Conservation (phyloP, 225 moss, liverwort and hornwort genomes). For the Bryum argenteum region DNA sequence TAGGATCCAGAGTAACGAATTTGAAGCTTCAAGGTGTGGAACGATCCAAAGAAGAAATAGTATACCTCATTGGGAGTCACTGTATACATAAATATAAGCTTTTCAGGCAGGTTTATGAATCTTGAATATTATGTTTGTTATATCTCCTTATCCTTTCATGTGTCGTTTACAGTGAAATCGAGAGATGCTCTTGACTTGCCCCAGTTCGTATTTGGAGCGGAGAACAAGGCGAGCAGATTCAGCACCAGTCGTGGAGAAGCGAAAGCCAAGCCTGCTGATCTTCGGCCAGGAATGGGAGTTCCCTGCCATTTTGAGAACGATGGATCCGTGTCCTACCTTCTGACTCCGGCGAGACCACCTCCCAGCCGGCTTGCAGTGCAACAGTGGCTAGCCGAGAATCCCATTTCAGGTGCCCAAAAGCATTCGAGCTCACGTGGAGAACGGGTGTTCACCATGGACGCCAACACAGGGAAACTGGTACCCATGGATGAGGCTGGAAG, state of each 20-base stretch:
- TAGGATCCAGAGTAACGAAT: too few relatives aligned
- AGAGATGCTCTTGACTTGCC: constrained; percentile 69
- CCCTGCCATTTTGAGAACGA: constrained; percentile 83
- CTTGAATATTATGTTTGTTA: too few relatives aligned
- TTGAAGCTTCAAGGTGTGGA: too few relatives aligned
- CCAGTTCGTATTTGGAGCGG: constrained; percentile 76
- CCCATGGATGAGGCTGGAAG: constrained; percentile 69
- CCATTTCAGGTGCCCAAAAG: constrained; percentile 27
- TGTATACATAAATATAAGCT: too few relatives aligned
- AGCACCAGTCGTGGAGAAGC: constrained; percentile 52
- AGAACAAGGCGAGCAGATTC: constrained; percentile 64
- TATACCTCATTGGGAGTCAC: too few relatives aligned
- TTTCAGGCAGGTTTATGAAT: too few relatives aligned
- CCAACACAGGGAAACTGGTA: constrained; percentile 92
- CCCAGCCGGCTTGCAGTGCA: constrained; percentile 65
- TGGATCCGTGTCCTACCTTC: constrained; percentile 70
- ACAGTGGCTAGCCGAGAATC: constrained; percentile 69
- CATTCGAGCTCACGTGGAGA: constrained; percentile 46
- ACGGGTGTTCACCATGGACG: constrained; percentile 89
- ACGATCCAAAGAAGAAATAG: too few relatives aligned
- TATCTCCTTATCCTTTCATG: background rate
- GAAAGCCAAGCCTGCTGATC: constrained; percentile 34
- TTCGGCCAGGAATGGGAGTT: constrained; percentile 62
- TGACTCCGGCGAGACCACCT: constrained; percentile 77
- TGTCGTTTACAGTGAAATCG: constrained; percentile 72